Conservation (phyloP, 2,329 filamentous ascomycete genomes). For the Penicillium sp. region DNA sequence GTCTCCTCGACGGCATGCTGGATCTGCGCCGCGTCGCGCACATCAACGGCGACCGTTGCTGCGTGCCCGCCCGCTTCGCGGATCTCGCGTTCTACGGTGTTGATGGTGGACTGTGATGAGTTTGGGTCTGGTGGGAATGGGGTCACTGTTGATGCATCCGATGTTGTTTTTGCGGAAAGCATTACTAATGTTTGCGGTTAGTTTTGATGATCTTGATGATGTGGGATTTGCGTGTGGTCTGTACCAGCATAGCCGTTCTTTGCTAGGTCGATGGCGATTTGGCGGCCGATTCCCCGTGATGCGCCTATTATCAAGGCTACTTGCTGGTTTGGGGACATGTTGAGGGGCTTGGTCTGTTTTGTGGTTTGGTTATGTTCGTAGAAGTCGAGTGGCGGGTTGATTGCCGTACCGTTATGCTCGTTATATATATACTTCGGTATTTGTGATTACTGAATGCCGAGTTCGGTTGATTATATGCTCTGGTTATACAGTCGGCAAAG, state of each 20-base stretch:
- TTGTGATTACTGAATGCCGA: neutral
- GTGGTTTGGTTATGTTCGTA: neutral
- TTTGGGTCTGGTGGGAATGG: slow-evolving; percentile 76
- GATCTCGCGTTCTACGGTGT: slow-evolving; percentile 75
- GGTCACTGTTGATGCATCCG: slow-evolving; percentile 54
- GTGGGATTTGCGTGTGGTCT: neutral
- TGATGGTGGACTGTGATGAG: slow-evolving; percentile 71
- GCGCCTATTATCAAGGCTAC: slow-evolving; percentile 73
- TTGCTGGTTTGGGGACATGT: slow-evolving; percentile 18
- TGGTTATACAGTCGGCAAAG: neutral
- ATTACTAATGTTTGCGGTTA: slow-evolving; percentile 56
- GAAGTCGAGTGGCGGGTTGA: neutral
- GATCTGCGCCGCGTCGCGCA: slow-evolving; percentile 62
- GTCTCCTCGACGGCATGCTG: slow-evolving; percentile 59
- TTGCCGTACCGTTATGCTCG: neutral
- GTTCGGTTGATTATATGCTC: neutral
- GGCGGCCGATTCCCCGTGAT: slow-evolving; percentile 75
- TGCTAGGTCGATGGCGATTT: slow-evolving; percentile 75
- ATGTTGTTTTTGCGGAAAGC: slow-evolving; percentile 72
- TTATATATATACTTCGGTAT: neutral
- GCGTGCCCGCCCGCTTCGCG: slow-evolving; percentile 61
- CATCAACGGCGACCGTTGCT: slow-evolving; percentile 67
- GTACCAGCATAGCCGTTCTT: slow-evolving; percentile 67
- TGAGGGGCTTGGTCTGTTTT: neutral
- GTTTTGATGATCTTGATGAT: neutral